These are phyloP conservation scores for Tuber indicum DNA, from an alignment of 495 filamentous ascomycete genomes.

Conservation along the genomic window DNA sequence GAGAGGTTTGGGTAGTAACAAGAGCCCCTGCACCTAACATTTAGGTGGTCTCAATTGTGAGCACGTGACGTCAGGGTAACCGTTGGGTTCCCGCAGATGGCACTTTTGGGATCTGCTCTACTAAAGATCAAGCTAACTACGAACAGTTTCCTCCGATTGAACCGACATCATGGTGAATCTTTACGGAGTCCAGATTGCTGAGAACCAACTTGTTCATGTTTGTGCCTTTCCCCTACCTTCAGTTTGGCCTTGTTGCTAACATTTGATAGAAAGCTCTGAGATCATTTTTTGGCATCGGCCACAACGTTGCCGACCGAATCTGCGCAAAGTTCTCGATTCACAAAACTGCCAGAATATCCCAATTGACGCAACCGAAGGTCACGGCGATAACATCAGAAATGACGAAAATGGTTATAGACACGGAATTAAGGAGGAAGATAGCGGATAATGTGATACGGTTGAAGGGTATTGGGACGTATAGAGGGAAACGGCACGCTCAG, in stretches of 20 bases:
- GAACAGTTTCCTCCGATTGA: not conserved
- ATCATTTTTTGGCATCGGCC: conserved; percentile 84
- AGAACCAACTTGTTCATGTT: conserved; percentile 74
- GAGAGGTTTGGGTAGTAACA: not conserved
- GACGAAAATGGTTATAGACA: conserved; percentile 81
- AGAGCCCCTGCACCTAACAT: not conserved
- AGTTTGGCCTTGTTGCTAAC: not conserved
- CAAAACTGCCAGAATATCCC: conserved; percentile 65
- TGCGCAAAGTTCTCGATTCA: conserved; percentile 85
- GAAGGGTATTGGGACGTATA: conserved; percentile 84
- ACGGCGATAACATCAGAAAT: conserved; percentile 74
- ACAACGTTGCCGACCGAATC: conserved; percentile 60
- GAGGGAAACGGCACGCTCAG: conserved; percentile 76
- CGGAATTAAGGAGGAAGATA: conserved; percentile 68
- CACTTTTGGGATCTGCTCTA: not conserved
- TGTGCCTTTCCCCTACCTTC: conserved; percentile 23
- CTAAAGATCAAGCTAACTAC: not conserved
- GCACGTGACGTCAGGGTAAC: conserved; percentile 4
- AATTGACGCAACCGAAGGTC: conserved; percentile 63
- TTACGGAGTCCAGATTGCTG: conserved; percentile 75
- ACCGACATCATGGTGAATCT: conserved; percentile 61
- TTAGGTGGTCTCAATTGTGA: not conserved
- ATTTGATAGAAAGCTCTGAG: conserved; percentile 66
- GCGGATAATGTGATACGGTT: conserved; percentile 78
- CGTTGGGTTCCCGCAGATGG: not conserved